A percentile compares a stretch with the other conserved stretches of the same genome.
phyloP scores from a whole-genome alignment of 73 alveolate species.

The Paramecium pentaurelia region DNA sequence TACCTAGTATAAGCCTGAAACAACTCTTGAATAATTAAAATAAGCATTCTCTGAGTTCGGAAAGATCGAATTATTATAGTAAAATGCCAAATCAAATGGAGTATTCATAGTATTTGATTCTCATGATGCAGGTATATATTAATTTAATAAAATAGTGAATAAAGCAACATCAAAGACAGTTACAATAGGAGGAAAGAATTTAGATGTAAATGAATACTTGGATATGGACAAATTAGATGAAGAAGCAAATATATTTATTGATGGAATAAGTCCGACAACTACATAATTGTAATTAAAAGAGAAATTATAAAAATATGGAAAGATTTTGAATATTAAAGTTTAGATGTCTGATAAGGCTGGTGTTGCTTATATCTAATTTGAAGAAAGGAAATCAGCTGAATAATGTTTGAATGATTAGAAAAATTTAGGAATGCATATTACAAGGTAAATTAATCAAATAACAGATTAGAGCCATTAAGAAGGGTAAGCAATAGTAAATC shows the following conservation, averaged over 20 bases:
- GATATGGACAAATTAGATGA: constrained; percentile 34
- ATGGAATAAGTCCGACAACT: neutral
- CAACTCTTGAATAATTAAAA: neutral
- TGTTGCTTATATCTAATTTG: constrained; percentile 38
- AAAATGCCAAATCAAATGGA: neutral
- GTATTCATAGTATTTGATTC: neutral
- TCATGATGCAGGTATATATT: neutral
- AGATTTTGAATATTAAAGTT: neutral
- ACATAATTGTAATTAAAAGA: neutral
- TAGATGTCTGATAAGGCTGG: constrained; percentile 46
- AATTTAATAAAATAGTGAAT: neutral
- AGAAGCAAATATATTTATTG: constrained; percentile 36
- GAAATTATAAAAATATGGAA: neutral
- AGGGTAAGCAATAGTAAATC: neutral
- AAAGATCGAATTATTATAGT: neutral
- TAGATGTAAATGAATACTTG: neutral
- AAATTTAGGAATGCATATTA: neutral
- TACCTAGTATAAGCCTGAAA: neutral
- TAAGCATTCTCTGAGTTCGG: constrained; percentile 39
- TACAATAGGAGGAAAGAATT: neutral
- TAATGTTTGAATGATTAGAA: neutral
- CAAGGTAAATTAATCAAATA: neutral
- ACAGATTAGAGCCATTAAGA: neutral
- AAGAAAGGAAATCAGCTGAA: constrained; percentile 10
- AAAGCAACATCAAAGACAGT: neutral